Base-by-base conservation (phyloP, 805 yeast genomes). In the Barnettozyma wickerhamii region DNA sequence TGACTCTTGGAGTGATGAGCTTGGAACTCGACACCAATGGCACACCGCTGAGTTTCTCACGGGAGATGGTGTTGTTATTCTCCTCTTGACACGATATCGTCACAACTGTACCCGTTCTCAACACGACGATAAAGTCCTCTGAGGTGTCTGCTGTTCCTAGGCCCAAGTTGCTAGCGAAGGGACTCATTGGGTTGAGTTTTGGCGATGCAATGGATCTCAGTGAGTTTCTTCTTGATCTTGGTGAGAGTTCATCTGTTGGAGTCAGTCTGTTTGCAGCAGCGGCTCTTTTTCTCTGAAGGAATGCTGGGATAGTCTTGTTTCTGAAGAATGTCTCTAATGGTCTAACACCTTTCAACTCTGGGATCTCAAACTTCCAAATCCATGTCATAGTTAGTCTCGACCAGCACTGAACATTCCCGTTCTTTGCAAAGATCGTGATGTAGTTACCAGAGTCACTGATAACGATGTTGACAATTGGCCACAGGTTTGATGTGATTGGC, bases 1-100 rank as follows among this genome's bases (percentile, higher is more conserved):
- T 81, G 19, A 85, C 81, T 55, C 93, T 69, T 5, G 95, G 87
- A 0, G 95, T 81, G 3, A 72, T 56, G 10, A 87, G 57, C 45
- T 74, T 74, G 38, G 72, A 73, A 41, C 81, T 80, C 3, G 77
- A 66, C 1, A 68, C 64, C n/a, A 83, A 53, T 17, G 64, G 56
- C 1, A 56, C 45, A 13, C 50, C 39, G 2, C 66, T 57, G 10
- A 71, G 30, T n/a, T 48, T 41, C 7, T 65, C 57, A 31, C 58
- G 61, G n/a, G 52, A 63, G 7, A 70, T 37, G 7, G 28, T 20
- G 31, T 41, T 41, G 0, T 63, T 46, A 3, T 84, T n/a, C n/a
- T n/a, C 83, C 47, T 68, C 72, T 20, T 59, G 57, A 53, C 84
- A 76, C 10, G 75, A 64, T 18, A 79, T 60, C 2, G 72, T 66